A percentile compares a stretch with the other conserved stretches of the same genome.
Evolutionary conservation across 2,329 filamentous ascomycete genomes (phyloP).

Genomic region (Talaromyces sp.): DNA sequence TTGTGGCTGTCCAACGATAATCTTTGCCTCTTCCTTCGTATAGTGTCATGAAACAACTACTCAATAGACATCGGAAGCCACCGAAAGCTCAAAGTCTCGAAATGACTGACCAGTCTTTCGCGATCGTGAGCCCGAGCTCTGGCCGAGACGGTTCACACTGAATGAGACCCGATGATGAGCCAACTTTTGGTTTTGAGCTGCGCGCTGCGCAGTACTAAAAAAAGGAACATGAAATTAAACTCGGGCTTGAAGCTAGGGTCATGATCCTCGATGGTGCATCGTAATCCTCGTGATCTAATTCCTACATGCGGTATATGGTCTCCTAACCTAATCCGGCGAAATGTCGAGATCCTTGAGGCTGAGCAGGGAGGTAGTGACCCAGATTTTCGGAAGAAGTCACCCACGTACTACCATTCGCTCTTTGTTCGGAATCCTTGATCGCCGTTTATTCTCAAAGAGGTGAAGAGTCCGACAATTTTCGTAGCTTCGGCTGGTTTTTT

Average conservation of each 20-base stretch:
- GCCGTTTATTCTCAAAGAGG: background rate
- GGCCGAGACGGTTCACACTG: background rate
- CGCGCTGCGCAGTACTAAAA: background rate
- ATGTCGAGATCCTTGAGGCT: background rate
- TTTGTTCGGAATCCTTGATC: background rate
- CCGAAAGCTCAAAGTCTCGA: background rate
- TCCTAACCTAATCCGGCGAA: constrained; percentile 1
- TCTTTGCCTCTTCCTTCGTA: background rate
- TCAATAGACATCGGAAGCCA: background rate
- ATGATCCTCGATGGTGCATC: background rate
- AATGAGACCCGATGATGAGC: background rate
- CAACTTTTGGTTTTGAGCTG: background rate
- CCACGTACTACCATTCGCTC: background rate
- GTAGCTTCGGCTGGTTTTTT: background rate
- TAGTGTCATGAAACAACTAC: background rate
- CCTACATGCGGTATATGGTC: background rate
- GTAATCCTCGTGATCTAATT: background rate
- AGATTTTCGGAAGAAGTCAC: background rate
- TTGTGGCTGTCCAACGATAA: background rate
- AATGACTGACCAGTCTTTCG: background rate
- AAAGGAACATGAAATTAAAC: background rate
- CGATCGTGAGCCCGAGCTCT: background rate
- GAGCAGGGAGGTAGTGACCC: background rate
- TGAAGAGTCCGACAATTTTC: background rate
- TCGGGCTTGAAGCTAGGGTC: background rate